Evolutionary conservation across 345 rosid genomes (phyloP).

Genomic region (Linum trigynum): DNA sequence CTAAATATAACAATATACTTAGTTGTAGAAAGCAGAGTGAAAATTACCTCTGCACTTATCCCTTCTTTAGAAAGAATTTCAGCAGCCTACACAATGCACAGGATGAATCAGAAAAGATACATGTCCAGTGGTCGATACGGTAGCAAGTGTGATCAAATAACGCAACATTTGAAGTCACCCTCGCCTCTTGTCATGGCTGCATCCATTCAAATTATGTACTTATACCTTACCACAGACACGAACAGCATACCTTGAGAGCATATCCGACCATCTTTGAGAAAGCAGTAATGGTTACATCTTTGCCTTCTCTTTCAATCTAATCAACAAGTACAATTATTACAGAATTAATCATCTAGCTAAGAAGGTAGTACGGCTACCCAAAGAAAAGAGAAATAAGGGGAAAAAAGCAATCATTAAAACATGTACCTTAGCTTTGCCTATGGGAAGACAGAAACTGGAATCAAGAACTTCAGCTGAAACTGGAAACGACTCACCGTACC

Average conservation of each 20-base stretch:
- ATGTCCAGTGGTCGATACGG: background rate
- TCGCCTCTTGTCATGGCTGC: too few relatives aligned
- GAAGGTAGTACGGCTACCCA: background rate
- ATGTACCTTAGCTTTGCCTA: slow-evolving; percentile 87
- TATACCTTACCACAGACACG: background rate
- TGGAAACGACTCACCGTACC: slow-evolving; percentile 90
- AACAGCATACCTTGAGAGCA: slow-evolving; percentile 61
- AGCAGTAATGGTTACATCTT: slow-evolving; percentile 73
- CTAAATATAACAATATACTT: slow-evolving; percentile 2
- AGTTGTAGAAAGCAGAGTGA: background rate
- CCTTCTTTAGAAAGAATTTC: slow-evolving; percentile 83
- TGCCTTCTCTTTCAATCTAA: slow-evolving; percentile 90
- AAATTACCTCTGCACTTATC: slow-evolving; percentile 70
- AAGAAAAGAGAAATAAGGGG: background rate
- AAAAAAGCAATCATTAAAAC: slow-evolving; percentile 2
- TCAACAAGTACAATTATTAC: slow-evolving; percentile 7
- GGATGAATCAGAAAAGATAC: background rate
- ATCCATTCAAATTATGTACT: background rate
- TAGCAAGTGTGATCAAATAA: background rate
- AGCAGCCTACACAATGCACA: slow-evolving; percentile 48
- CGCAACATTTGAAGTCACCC: background rate
- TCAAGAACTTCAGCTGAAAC: slow-evolving; percentile 82
- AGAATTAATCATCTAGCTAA: background rate
- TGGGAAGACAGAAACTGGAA: slow-evolving; percentile 89
- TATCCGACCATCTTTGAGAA: slow-evolving; percentile 83